Evolutionary conservation across 768 basidiomycete genomes (phyloP), one percentile per base, ranked within the genome.

Genomic region (Trichaptum fuscoviolaceum): DNA sequence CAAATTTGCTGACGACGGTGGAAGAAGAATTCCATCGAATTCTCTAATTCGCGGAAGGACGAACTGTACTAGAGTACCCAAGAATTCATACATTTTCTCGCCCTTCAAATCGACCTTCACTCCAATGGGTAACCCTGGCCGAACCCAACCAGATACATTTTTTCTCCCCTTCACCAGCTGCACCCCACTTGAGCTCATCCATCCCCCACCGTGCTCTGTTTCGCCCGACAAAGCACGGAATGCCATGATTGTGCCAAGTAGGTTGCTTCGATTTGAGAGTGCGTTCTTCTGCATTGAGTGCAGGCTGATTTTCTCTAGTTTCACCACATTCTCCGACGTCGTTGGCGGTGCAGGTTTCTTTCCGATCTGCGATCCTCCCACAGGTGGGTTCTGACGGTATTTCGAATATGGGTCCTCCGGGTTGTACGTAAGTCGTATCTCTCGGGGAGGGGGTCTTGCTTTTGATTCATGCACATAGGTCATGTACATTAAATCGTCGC

Each of bases 41-140:
- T 98, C 96, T 72, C 95, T 86, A 64, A 97, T 77, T 24, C 96
- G 88, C 1, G 96, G 96, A n/a, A 98, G 80, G 67, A 99, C 96
- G 73, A 98, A 97, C 73, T 98, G 95, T 72, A 88, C 86, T 71
- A 99, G 84, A 8, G 87, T 88, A 66, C 87, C 87, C 66, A 99
- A 81, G 77, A 99, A 98, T 71, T 93, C 91, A 80, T 93, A 98
- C 96, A 99, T 98, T 70, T 89, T 87, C 62, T 91, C 88, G 17
- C 96, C 96, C 73, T 87, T 88, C 70, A 99, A 78, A 74, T 92
- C 92, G 67, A 98, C 94, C 79, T 95, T 95, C 69, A 86, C 93
- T 67, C 94, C 95, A 23, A 90, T 80, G 0, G 96, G 93, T 62
- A 92, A 75, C 25, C 91, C 90, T 0, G 88, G 87, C 35, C 96